A percentile compares a stretch with the other conserved stretches of the same genome.
These are phyloP conservation scores for Catunica adiposa DNA, from an alignment of 2,329 filamentous ascomycete species.

Conservation along the genomic window DNA sequence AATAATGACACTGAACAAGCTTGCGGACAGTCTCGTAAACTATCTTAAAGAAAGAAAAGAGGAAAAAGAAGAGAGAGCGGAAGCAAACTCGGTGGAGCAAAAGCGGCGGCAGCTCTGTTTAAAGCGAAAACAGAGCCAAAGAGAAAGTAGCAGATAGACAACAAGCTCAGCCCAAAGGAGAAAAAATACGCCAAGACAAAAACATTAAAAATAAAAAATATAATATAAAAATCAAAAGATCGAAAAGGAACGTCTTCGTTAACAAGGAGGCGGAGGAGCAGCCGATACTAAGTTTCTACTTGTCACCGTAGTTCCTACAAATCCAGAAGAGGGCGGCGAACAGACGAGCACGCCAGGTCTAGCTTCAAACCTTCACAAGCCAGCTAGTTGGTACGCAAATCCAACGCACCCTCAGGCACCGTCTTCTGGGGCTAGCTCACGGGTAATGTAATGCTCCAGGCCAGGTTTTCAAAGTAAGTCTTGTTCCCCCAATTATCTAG, in stretches of 20 bases:
- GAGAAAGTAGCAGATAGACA: too few species aligned
- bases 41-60: not conserved
- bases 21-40: too few species aligned
- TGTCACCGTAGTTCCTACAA: too few species aligned
- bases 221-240: not conserved
- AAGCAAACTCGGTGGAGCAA: not conserved
- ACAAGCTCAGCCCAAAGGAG: not conserved
- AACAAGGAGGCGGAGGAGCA: conserved; percentile 5
- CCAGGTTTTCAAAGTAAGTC: too few species aligned
- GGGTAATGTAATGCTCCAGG: too few species aligned
- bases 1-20: not conserved
- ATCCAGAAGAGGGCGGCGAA: too few species aligned
- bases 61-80: not conserved
- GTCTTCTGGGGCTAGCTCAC: too few species aligned
- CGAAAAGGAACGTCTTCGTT: conserved; percentile 1
- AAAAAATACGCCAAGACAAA: not conserved
- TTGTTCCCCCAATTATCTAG: too few species aligned
- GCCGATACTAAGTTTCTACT: not conserved
- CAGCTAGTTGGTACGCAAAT: too few species aligned
- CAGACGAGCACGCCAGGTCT: too few species aligned
- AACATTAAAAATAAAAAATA: not conserved
- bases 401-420: too few species aligned
- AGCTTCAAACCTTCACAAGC: too few species aligned
- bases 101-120: not conserved
- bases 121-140: not conserved